Evolutionary conservation across 768 basidiomycete genomes (phyloP).

Genomic region (Psilocybe subaeruginosa): DNA sequence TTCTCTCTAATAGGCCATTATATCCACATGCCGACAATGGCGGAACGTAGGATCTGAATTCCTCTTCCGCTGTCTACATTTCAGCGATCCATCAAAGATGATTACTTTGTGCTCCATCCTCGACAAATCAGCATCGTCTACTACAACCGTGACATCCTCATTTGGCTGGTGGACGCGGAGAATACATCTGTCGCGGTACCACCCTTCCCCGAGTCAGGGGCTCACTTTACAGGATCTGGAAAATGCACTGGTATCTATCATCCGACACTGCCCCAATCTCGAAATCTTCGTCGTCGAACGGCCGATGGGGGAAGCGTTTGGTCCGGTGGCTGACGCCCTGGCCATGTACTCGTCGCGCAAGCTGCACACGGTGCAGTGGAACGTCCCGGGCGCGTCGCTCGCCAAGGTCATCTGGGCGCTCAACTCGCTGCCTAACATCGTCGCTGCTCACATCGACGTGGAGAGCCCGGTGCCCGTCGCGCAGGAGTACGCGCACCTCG

Average conservation of each 20-base stretch:
- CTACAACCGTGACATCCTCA: conserved; percentile 42
- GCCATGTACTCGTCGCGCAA: conserved; percentile 49
- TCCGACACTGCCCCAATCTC: conserved; percentile 71
- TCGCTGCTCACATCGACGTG: conserved; percentile 56
- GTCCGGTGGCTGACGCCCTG: conserved; percentile 66
- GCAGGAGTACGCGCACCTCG: conserved; percentile 47
- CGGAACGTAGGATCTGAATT: conserved; percentile 63
- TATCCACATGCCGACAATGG: conserved; percentile 69
- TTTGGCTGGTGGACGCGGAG: conserved; percentile 74
- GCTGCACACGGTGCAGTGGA: conserved; percentile 65
- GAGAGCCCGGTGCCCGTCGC: conserved; percentile 38
- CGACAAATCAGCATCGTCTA: conserved; percentile 40
- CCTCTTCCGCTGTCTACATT: conserved; percentile 70
- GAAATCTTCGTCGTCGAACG: conserved; percentile 74
- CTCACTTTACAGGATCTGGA: conserved; percentile 52
- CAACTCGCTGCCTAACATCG: conserved; percentile 58
- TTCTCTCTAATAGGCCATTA: conserved; percentile 54
- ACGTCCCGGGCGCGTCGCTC: conserved; percentile 54
- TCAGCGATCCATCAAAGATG: conserved; percentile 61
- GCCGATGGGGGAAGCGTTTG: conserved; percentile 61
- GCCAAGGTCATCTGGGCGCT: conserved; percentile 77
- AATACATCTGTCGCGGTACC: conserved; percentile 68
- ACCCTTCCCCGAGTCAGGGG: conserved; percentile 34
- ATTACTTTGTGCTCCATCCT: conserved; percentile 54
- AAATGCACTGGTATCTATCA: conserved; percentile 56